Conservation (phyloP, 2,329 filamentous ascomycete species). For the Fusarium duplospermum region DNA sequence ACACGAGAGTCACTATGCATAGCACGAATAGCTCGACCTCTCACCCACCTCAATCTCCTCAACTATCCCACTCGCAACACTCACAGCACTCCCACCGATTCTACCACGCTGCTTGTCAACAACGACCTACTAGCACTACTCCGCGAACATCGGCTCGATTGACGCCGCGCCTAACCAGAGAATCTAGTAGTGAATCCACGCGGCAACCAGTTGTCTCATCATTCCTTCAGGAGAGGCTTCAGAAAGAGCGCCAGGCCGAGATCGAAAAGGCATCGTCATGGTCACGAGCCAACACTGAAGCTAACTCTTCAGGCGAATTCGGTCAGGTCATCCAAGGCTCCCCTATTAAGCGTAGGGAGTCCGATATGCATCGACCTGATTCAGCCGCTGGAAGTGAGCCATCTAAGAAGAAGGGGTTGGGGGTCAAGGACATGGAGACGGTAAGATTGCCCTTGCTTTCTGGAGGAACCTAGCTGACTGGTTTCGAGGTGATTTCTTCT, state of each 20-base stretch:
- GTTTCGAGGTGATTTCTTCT: slow-evolving; percentile 69
- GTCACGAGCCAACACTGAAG: slow-evolving; percentile 52
- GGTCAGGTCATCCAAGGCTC: slow-evolving; percentile 52
- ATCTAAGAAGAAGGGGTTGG: slow-evolving; percentile 65
- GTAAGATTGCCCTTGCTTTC: slow-evolving; percentile 51
- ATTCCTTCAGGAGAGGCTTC: slow-evolving; percentile 67
- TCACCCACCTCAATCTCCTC: slow-evolving; percentile 52
- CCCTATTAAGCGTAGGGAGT: slow-evolving; percentile 50
- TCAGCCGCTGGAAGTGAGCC: slow-evolving; percentile 56
- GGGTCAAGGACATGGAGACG: slow-evolving; percentile 76
- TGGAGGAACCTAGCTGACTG: slow-evolving; percentile 8
- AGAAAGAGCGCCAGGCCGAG: slow-evolving; percentile 62
- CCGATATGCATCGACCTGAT: slow-evolving; percentile 54
- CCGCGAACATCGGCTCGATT: slow-evolving; percentile 55
- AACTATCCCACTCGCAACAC: slow-evolving; percentile 49
- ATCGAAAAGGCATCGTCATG: slow-evolving; percentile 54
- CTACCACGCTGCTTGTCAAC: slow-evolving; percentile 54
- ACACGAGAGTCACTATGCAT: slow-evolving; percentile 54
- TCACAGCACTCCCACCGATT: slow-evolving; percentile 54
- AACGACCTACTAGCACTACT: slow-evolving; percentile 45
- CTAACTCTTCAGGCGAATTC: slow-evolving; percentile 54
- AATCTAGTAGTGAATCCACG: slow-evolving; percentile 55
- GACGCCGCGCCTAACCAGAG: slow-evolving; percentile 56
- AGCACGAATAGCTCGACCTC: slow-evolving; percentile 58
- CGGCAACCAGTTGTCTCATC: slow-evolving; percentile 59